A percentile compares a stretch with the other conserved stretches of the same genome.
These are phyloP conservation scores for Xylaria sp. DNA, from an alignment of 2,329 filamentous ascomycete genomes.

Conservation along the genomic window DNA sequence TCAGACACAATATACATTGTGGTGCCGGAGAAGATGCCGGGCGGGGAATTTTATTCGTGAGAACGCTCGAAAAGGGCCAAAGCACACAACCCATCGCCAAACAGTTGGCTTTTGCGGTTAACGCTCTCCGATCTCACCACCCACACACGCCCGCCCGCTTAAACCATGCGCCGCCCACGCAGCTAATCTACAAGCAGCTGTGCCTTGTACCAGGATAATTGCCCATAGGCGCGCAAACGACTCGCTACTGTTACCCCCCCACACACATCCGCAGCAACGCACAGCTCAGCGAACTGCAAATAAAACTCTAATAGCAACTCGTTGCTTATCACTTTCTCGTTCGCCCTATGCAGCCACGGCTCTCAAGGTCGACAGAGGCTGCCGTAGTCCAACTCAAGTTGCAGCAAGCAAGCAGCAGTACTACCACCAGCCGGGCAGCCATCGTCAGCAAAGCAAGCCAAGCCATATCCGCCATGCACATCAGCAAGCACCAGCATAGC, in stretches of 20 bases:
- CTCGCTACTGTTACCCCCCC: slow-evolving; percentile 29
- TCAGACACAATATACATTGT: slow-evolving; percentile 42
- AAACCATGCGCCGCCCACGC: slow-evolving; percentile 35
- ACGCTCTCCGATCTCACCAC: slow-evolving; percentile 45
- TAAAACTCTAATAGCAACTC: slow-evolving; percentile 22
- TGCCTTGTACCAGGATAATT: slow-evolving; percentile 27
- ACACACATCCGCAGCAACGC: slow-evolving; percentile 33
- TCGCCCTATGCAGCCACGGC: slow-evolving; percentile 34
- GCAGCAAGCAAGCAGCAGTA: not conserved
- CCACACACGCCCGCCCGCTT: slow-evolving; percentile 29
- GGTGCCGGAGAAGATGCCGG: slow-evolving; percentile 39
- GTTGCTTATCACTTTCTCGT: slow-evolving; percentile 19
- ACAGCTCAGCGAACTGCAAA: slow-evolving; percentile 36
- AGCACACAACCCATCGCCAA: slow-evolving; percentile 33
- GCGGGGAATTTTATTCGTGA: slow-evolving; percentile 34
- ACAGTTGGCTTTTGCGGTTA: slow-evolving; percentile 46
- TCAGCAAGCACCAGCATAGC: slow-evolving; percentile 43
- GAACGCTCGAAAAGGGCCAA: slow-evolving; percentile 36
- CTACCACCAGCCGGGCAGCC: slow-evolving; percentile 33
- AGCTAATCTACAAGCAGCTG: slow-evolving; percentile 25
- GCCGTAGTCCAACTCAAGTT: slow-evolving; percentile 24
- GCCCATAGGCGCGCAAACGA: slow-evolving; percentile 39
- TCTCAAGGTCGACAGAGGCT: slow-evolving; percentile 21
- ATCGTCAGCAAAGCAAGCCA: slow-evolving; percentile 40
- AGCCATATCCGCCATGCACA: slow-evolving; percentile 47